Conservation (phyloP, 495 filamentous ascomycete species). For the Penicillium macrosclerotiorum region DNA sequence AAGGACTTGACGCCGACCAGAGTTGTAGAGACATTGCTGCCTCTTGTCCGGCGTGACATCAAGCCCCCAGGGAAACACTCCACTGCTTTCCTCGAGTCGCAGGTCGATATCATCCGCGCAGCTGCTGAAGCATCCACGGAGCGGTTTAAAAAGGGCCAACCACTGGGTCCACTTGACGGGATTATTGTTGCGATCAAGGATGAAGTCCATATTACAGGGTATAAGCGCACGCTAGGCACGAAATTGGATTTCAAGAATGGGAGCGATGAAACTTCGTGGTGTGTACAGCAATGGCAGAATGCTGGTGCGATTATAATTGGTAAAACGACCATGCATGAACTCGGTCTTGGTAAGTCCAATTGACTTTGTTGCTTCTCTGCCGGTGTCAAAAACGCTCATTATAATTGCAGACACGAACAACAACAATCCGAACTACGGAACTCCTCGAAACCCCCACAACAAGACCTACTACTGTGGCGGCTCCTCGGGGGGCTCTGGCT, state of each 20-base stretch:
- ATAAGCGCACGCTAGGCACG: slow-evolving; percentile 63
- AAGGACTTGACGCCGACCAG: slow-evolving; percentile 67
- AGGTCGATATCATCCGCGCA: slow-evolving; percentile 56
- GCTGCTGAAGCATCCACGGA: slow-evolving; percentile 70
- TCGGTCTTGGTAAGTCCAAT: slow-evolving; percentile 61
- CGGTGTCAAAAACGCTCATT: background rate
- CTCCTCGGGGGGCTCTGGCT: slow-evolving; percentile 81
- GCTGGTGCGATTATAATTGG: slow-evolving; percentile 80
- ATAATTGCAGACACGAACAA: slow-evolving; percentile 65
- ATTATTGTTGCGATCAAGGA: slow-evolving; percentile 86
- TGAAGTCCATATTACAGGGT: slow-evolving; percentile 74
- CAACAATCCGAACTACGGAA: slow-evolving; percentile 78
- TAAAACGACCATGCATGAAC: slow-evolving; percentile 89
- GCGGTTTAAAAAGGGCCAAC: slow-evolving; percentile 62
- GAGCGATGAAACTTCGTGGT: slow-evolving; percentile 61
- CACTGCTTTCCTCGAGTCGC: slow-evolving; percentile 63
- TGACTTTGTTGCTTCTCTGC: background rate
- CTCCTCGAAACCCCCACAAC: slow-evolving; percentile 82
- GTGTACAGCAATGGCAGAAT: slow-evolving; percentile 70
- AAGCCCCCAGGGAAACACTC: slow-evolving; percentile 56
- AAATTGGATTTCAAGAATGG: slow-evolving; percentile 55
- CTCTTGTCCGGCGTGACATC: slow-evolving; percentile 61
- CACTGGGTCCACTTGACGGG: slow-evolving; percentile 72
- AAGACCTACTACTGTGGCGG: slow-evolving; percentile 80
- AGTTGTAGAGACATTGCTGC: slow-evolving; percentile 68